A percentile compares a stretch with the other conserved stretches of the same genome.
Evolutionary conservation across 768 basidiomycete species (phyloP).

Genomic region (Lentinus tigrinus): DNA sequence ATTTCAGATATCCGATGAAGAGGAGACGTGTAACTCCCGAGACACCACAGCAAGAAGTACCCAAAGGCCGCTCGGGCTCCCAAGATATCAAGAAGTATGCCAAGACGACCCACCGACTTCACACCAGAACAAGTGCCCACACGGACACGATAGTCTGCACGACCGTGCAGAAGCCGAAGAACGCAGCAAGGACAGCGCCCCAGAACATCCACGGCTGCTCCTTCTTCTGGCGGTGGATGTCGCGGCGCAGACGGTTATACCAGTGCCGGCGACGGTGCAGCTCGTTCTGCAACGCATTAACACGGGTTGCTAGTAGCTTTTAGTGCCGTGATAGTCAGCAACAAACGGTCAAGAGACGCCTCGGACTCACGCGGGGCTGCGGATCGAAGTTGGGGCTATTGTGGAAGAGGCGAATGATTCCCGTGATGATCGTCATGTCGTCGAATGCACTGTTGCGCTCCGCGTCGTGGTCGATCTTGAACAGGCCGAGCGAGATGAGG

Average conservation of each 20-base stretch:
- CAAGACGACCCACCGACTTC: too few species aligned
- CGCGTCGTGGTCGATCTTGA: constrained; percentile 8
- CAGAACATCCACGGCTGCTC: constrained; percentile 18
- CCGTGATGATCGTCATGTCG: constrained; percentile 8
- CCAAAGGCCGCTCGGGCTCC: too few species aligned
- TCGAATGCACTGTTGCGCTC: constrained; percentile 3
- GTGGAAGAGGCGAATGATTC: not conserved
- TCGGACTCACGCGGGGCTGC: constrained; percentile 6
- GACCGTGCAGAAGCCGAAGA: constrained; percentile 19
- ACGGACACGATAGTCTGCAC: constrained; percentile 17
- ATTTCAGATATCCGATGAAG: too few species aligned
- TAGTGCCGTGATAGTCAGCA: too few species aligned
- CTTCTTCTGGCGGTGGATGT: constrained; percentile 13
- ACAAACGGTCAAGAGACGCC: too few species aligned
- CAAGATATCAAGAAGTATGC: too few species aligned
- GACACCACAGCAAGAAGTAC: too few species aligned
- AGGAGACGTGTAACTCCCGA: too few species aligned
- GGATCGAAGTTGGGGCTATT: not conserved
- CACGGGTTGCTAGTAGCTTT: constrained; percentile 11
- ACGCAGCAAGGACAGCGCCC: constrained; percentile 16
- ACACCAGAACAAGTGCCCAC: constrained; percentile 5
- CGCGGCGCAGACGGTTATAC: constrained; percentile 12
- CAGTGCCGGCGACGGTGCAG: constrained; percentile 6
- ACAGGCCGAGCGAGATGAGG: constrained; percentile 9
- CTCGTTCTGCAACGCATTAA: not conserved